Evolutionary conservation across 139 green algal genomes (phyloP).

Genomic region (Ettlia oleoabundans): DNA sequence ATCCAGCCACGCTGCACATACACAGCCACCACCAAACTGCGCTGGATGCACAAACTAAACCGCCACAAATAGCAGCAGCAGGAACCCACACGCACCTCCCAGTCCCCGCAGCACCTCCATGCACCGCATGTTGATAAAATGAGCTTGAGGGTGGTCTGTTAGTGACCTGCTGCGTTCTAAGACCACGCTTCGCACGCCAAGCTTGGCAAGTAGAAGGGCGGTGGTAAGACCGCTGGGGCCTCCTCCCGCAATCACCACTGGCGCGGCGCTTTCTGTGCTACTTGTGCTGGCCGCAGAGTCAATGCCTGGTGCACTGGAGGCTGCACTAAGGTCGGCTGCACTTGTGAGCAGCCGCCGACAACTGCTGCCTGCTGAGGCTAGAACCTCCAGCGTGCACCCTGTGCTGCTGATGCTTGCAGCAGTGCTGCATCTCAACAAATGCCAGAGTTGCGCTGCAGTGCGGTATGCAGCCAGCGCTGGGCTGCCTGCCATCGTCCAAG

Average conservation of each 20-base stretch:
- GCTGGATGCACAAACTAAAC: background rate
- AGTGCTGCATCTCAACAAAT: background rate
- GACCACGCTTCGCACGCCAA: constrained; percentile 69
- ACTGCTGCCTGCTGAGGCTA: background rate
- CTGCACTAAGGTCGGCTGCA: too few species aligned
- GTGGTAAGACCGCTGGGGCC: constrained; percentile 83
- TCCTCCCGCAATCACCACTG: constrained; percentile 82
- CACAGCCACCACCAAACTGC: too few species aligned
- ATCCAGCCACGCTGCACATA: background rate
- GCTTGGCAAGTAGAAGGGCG: constrained; percentile 67
- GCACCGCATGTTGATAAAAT: constrained; percentile 95
- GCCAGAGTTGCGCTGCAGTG: background rate
- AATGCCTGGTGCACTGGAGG: too few species aligned
- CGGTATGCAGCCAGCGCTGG: background rate
- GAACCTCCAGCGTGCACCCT: background rate
- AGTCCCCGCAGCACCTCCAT: constrained; percentile 83
- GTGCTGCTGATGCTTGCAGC: background rate
- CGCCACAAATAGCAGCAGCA: background rate
- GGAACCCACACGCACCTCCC: background rate
- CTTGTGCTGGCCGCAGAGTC: too few species aligned
- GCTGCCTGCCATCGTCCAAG: background rate
- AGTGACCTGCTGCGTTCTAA: constrained; percentile 59
- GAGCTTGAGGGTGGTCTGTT: constrained; percentile 83
- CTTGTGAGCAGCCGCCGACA: background rate
- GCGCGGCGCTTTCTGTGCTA: constrained; percentile 25